Base-by-base conservation (phyloP, 169 alveolate species). In the Plasmodium knowlesi region DNA sequence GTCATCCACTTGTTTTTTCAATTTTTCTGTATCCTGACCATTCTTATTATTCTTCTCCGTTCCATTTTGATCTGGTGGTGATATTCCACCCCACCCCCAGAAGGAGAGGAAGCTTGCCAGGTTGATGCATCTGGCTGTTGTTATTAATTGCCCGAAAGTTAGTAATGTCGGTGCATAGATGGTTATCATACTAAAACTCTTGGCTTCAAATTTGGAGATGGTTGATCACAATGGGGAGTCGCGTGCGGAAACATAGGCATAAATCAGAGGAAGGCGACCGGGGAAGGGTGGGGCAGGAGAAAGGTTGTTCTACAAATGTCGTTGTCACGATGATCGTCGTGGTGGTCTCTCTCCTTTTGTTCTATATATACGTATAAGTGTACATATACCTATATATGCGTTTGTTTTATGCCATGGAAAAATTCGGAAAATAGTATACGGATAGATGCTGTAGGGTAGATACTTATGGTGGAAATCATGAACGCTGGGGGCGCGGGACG, bases 101-200 rank as follows among this genome's bases (percentile, higher is more conserved):
- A 19, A 25, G 8, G 16, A 28, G 2, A 83, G 32, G 32, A 22
- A 37, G 30, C 10, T 71, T 43, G 22, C 12, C 30, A 83, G 5
- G 76, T 41, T 30, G 43, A 70, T 67, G 54, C 92, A 83, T 70
- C 43, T 19, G 32, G 46, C 39, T 5, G 73, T 83, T 39, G 54
- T 30, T 37, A 83, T 37, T 19, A 70, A 37, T 43, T 83, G 72
- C 43, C 92, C 83, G 2, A 67, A 67, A n/a, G 32, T 61, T 67
- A 83, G 50, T 32, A 83, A 2, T 28, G 80, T 37, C 32, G 83
- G 82, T 41, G 22, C 43, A 83, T 54, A 83, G 28, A 37, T n/a
- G 54, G 6, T 83, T 39, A 70, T 39, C 83, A 83, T 70, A 34
- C 73, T 83, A 83, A 71, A 34, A 83, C 76, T 4, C 41, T 67